Evolutionary conservation across 352 stramenopile genomes (phyloP).

Genomic region (Elongisporangium anandrum): DNA sequence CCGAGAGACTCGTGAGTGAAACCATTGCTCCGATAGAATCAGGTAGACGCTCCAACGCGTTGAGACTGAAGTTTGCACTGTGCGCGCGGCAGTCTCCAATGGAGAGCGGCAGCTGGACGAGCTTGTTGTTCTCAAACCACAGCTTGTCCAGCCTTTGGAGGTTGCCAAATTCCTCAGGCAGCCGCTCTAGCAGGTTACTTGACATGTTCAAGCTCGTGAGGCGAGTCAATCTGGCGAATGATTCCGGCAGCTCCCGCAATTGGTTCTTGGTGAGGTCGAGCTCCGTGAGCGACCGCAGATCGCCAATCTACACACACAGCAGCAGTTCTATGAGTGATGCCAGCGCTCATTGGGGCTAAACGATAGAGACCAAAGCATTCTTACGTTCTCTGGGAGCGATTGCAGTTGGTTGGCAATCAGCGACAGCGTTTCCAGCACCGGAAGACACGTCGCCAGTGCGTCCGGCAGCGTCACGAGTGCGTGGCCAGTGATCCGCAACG

Average conservation of each 20-base stretch:
- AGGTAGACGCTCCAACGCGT: slow-evolving; percentile 28
- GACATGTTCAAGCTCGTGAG: slow-evolving; percentile 45
- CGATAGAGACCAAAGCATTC: not conserved
- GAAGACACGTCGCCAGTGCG: slow-evolving; percentile 18
- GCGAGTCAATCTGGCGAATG: slow-evolving; percentile 27
- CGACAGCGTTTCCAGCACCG: slow-evolving; percentile 37
- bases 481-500: slow-evolving; percentile 49
- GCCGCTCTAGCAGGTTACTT: slow-evolving; percentile 37
- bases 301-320: slow-evolving; percentile 21
- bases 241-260: slow-evolving; percentile 36
- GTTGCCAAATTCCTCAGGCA: slow-evolving; percentile 39
- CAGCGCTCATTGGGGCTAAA: too few relatives aligned
- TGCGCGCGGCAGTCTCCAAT: slow-evolving; percentile 29
- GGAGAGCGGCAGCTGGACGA: slow-evolving; percentile 33
- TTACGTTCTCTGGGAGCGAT: slow-evolving; percentile 40
- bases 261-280: slow-evolving; percentile 66
- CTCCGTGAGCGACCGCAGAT: slow-evolving; percentile 27
- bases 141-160: slow-evolving; percentile 32
- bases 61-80: slow-evolving; percentile 41
- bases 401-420: slow-evolving; percentile 47
- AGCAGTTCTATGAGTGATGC: too few relatives aligned
- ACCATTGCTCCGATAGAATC: slow-evolving; percentile 34
- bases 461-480: slow-evolving; percentile 26
- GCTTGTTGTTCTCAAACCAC: slow-evolving; percentile 47
- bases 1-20: slow-evolving; percentile 29